Conservation (phyloP, 2,329 filamentous ascomycete genomes). For the Talaromyces verruculosus region DNA sequence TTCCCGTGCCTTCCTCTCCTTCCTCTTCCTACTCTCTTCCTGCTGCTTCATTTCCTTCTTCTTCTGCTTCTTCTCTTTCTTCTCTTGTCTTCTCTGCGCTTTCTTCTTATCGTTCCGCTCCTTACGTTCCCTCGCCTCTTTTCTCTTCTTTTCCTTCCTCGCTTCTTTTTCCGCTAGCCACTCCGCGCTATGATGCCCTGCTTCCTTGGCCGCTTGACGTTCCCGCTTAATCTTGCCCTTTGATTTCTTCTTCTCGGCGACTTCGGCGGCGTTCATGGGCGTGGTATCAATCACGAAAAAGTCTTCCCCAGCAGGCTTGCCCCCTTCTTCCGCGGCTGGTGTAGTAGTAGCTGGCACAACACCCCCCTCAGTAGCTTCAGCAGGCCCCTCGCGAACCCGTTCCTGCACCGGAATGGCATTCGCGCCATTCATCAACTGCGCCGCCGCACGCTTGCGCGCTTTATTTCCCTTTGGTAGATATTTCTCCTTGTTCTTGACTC, state of each 20-base stretch:
- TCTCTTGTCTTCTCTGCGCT: constrained; percentile 23
- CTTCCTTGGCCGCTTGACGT: neutral
- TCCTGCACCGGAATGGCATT: constrained; percentile 21
- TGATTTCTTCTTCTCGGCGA: constrained; percentile 19
- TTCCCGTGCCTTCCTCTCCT: constrained; percentile 7
- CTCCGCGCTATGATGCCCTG: neutral
- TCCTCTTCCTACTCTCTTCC: constrained; percentile 3
- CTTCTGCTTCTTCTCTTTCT: constrained; percentile 23
- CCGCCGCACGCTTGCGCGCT: constrained; percentile 24
- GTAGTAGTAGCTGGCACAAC: neutral
- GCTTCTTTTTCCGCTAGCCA: constrained; percentile 4
- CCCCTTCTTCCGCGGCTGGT: constrained; percentile 6
- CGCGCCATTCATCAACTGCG: constrained; percentile 15
- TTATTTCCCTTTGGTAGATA: constrained; percentile 33
- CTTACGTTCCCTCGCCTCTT: constrained; percentile 18
- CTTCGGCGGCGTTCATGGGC: constrained; percentile 17
- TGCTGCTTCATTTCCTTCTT: constrained; percentile 24
- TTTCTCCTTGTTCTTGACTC: constrained; percentile 21
- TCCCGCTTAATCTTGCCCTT: constrained; percentile 17
- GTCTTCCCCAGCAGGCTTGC: neutral
- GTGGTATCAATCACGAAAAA: constrained; percentile 20
- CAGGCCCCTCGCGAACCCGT: neutral
- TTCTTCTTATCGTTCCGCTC: constrained; percentile 20
- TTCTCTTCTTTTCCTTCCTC: neutral
- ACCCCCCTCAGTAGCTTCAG: neutral